A percentile compares a stretch with the other conserved stretches of the same genome.
phyloP scores from a whole-genome alignment of 208 protist genomes.

The Tritrichomonas musculus region DNA sequence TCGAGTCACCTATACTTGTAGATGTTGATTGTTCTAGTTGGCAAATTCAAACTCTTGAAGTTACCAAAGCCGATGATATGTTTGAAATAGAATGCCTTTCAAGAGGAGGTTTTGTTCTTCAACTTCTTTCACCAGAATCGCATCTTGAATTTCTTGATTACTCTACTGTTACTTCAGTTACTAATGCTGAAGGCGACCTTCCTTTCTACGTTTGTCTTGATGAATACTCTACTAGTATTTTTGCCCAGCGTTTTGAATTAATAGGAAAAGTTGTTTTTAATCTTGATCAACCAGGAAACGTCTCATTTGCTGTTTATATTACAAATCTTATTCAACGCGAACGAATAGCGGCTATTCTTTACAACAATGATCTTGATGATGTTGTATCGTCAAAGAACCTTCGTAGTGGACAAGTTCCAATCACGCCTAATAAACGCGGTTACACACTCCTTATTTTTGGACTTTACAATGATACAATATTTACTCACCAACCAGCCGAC shows the following conservation, averaged over 20 bases:
- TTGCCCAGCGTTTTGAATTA: background rate
- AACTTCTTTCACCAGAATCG: background rate
- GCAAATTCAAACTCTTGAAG: background rate
- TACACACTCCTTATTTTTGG: background rate
- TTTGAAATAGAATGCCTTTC: background rate
- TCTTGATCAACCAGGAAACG: background rate
- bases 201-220: background rate
- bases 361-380: background rate
- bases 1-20: background rate
- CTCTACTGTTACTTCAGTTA: background rate
- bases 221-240: background rate
- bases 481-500: background rate
- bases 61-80: background rate
- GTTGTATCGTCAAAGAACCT: background rate
- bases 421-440: background rate
- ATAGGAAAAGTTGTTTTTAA: conserved; percentile 24
- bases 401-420: background rate
- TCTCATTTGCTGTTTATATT: background rate
- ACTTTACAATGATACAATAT: background rate
- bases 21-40: background rate
- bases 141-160: background rate
- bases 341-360: background rate
- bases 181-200: background rate
- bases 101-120: background rate
- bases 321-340: background rate